Evolutionary conservation across 2,329 filamentous ascomycete species (phyloP), one percentile per base, ranked within the genome.

Genomic region (Neofusicoccum sp.): DNA sequence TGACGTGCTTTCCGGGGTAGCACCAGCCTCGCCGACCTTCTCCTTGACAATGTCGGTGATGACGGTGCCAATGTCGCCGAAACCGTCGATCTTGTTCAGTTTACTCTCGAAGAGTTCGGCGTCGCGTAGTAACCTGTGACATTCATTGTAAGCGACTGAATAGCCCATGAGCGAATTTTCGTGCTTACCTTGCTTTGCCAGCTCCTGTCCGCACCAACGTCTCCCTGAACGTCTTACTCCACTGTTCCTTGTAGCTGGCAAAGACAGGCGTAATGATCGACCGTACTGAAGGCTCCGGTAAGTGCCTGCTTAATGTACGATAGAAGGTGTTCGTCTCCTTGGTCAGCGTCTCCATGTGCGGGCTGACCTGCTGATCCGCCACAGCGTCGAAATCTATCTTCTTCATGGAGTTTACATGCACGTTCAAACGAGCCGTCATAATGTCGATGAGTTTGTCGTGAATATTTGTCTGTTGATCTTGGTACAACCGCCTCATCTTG

Each of bases 401-500:
- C 70, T 84, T 88, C 79, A 96, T 87, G 26, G 86, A 84, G 70
- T 87, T 88, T 40, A 91, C 87, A 69, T 93, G 91, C 6, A 87
- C 79, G 3, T 84, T 79, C 1, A 91, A 90, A 4, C 92, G 86
- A 1, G 86, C 86, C 60, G 87, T 89, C 89, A 97, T 96, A 56
- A 97, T 96, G 65, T 96, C 91, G 16, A 96, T 89, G 1, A 97
- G 80, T 72, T 97, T 97, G 70, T 96, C 91, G 72, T 95, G 91
- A 62, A 97, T 96, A 63, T 85, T 92, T 64, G 88, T 87, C 71
- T 96, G 92, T 70, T 97, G 93, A 71, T 97, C 93, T 70, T 96
- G 91, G 66, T 90, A 88, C 7, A 93, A 78, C 20, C 91, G 84
- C 65, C 90, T 89, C 58, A 95, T 87, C 73, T 91, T 93, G 78